A percentile compares a stretch with the other conserved stretches of the same genome.
These are phyloP conservation scores for Tillandsia leiboldiana DNA, from an alignment of 176 grass and related monocot species.

Conservation along the genomic window DNA sequence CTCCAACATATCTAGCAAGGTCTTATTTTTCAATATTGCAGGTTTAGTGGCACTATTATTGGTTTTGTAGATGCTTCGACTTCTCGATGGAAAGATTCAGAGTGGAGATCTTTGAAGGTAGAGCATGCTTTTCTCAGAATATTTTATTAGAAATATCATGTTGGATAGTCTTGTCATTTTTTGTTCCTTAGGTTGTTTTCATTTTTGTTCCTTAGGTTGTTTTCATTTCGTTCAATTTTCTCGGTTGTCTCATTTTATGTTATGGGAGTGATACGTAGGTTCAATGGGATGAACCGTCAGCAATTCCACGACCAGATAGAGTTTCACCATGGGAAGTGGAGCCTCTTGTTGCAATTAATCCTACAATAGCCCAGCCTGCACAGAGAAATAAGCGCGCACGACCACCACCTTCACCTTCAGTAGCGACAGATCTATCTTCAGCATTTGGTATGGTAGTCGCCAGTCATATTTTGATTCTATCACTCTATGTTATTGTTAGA, in stretches of 20 bases:
- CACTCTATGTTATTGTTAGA: not conserved
- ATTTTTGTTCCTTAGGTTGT: not conserved
- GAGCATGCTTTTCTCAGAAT: not conserved
- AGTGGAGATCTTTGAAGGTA: slow-evolving; percentile 95
- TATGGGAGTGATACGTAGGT: slow-evolving; percentile 36
- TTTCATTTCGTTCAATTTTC: not conserved
- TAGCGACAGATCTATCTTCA: slow-evolving; percentile 38
- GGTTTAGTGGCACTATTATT: slow-evolving; percentile 89
- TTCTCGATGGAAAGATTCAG: slow-evolving; percentile 65
- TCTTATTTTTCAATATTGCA: slow-evolving; percentile 20
- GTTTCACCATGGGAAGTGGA: slow-evolving; percentile 93
- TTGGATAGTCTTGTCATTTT: not conserved
- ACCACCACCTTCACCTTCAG: slow-evolving; percentile 34
- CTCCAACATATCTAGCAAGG: not conserved
- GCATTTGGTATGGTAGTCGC: slow-evolving; percentile 41
- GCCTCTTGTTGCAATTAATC: slow-evolving; percentile 45
- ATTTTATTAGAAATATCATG: not conserved
- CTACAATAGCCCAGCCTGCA: slow-evolving; percentile 40
- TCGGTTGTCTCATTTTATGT: slow-evolving; percentile 9
- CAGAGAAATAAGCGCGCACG: slow-evolving; percentile 63
- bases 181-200: not conserved
- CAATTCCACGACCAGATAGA: slow-evolving; percentile 63
- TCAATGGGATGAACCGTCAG: slow-evolving; percentile 90
- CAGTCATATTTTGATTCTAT: not conserved
- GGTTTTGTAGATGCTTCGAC: slow-evolving; percentile 46